Evolutionary conservation across 148 eudicot genomes (phyloP), one percentile per base, ranked within the genome.

Genomic region (Tetragonia tetragonoides): DNA sequence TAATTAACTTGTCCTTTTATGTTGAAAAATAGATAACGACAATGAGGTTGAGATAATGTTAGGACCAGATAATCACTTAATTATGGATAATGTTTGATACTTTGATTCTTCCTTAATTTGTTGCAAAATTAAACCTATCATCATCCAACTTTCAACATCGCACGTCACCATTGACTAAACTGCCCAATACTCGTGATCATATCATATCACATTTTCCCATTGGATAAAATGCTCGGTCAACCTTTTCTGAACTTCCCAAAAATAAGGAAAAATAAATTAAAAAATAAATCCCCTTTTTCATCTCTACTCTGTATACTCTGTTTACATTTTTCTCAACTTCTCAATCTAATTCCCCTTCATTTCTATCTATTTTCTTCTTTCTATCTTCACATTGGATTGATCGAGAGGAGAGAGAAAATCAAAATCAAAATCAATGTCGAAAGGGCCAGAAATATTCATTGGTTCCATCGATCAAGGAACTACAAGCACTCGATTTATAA

Each of bases 391-490:
- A 78, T 78, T 54, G 75, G 23, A 51, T 63, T 75, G 37, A 82
- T 78, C 79, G 76, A 70, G 69, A 69, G n/a, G 18, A 40, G 54
- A 15, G n/a, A 12, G 17, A 2, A 16, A 17, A 7, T 16, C 14
- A 66, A 23, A 21, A 21, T 21, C 1, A 7, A 16, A n/a, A 20
- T 83, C 63, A 83, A 93, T 93, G 97, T 73, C 94, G 15, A 72
- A 83, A 42, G 77, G 81, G 62, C 0, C 57, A 38, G 84, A 81
- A 7, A 83, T 82, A 3, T 91, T 81, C 74, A 84, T 96, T 38
- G 98, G 97, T 17, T 90, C 99, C 20, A 85, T 96, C 24, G 99
- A 96, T 89, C 99, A 96, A 83, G 99, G 99, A n/a, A 96, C 99
- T 47, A 96, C 98, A 10, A 96, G 99, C 75, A 91, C 97, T 10